Evolutionary conservation across 164 flowering plant genomes (phyloP).

Genomic region (Brasenia schreberi): DNA sequence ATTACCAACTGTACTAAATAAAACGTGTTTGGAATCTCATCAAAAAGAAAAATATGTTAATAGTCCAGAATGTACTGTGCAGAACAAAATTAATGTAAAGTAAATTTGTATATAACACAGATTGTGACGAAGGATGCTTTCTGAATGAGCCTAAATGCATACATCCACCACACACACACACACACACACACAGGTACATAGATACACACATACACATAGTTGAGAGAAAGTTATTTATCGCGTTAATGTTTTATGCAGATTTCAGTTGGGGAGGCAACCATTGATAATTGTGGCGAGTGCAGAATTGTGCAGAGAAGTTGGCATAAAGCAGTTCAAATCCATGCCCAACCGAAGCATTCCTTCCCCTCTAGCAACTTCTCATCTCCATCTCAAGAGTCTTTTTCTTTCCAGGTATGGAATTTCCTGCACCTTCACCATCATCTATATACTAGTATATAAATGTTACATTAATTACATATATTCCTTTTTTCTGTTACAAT

Average conservation of each 20-base stretch:
- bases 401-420: slow-evolving; percentile 66
- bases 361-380: slow-evolving; percentile 84
- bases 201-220: too few species aligned
- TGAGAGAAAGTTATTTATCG: too few species aligned
- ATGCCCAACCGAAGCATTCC: slow-evolving; percentile 85
- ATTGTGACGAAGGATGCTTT: too few species aligned
- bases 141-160: too few species aligned
- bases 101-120: too few species aligned
- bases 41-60: too few species aligned
- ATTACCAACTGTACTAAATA: too few species aligned
- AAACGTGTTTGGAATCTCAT: too few species aligned
- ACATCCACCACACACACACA: too few species aligned
- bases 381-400: slow-evolving; percentile 90
- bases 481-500: neutral
- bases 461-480: neutral
- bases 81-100: too few species aligned
- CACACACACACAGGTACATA: too few species aligned
- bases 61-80: too few species aligned
- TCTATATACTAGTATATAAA: neutral
- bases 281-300: slow-evolving; percentile 79
- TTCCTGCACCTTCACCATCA: neutral
- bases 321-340: slow-evolving; percentile 85
- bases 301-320: slow-evolving; percentile 79
- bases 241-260: slow-evolving; percentile 26
- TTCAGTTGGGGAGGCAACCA: slow-evolving; percentile 96